Conservation (phyloP, 116 monocot species). For the Posidonia oceanica region DNA sequence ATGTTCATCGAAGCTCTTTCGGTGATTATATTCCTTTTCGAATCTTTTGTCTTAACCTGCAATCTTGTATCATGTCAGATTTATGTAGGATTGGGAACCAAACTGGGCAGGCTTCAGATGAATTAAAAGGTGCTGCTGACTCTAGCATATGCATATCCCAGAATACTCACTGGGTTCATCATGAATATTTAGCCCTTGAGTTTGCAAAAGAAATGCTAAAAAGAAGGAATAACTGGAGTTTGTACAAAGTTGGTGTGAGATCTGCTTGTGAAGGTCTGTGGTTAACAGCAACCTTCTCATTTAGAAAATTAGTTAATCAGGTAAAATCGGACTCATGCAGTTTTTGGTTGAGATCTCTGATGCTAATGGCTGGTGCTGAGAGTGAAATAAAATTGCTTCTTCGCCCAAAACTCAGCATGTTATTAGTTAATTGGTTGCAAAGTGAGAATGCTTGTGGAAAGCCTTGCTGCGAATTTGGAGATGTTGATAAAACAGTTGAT, state of each 20-base stretch:
- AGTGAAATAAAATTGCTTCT: constrained; percentile 76
- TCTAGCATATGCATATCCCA: not conserved
- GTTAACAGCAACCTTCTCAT: constrained; percentile 72
- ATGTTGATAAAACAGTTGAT: constrained; percentile 9
- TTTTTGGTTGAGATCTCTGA: constrained; percentile 64
- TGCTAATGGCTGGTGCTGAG: constrained; percentile 64
- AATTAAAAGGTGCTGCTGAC: constrained; percentile 5
- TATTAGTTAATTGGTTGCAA: constrained; percentile 42
- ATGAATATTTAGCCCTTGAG: constrained; percentile 40
- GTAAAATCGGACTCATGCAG: constrained; percentile 27
- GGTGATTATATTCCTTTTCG: constrained; percentile 28
- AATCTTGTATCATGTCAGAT: constrained; percentile 9
- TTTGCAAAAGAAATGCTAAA: constrained; percentile 43
- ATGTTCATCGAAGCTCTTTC: constrained; percentile 17
- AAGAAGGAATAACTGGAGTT: constrained; percentile 45
- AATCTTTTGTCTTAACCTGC: constrained; percentile 27
- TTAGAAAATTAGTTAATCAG: constrained; percentile 47
- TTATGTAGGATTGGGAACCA: not conserved
- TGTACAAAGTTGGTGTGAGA: constrained; percentile 60
- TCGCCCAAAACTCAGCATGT: constrained; percentile 41
- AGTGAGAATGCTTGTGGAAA: constrained; percentile 18
- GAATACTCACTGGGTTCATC: constrained; percentile 19
- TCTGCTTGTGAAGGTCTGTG: constrained; percentile 55
- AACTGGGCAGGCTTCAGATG: constrained; percentile 3
- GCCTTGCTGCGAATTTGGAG: constrained; percentile 14